phyloP scores from a whole-genome alignment of 129 eudicot genomes.

The Escallonia rubra region DNA sequence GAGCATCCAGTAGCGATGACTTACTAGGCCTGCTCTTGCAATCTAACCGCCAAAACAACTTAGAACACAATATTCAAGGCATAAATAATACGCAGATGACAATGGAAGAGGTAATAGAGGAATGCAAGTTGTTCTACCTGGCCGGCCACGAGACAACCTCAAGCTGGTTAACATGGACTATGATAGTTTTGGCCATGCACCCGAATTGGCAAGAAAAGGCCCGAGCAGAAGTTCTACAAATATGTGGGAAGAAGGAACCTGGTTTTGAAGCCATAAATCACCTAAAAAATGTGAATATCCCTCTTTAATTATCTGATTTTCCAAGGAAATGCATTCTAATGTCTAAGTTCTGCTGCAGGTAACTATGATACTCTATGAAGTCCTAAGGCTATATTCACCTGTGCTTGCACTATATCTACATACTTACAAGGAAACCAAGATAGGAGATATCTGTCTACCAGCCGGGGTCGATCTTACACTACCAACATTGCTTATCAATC shows the following conservation, averaged over 20 bases:
- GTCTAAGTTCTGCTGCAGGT: conserved; percentile 22
- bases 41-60: conserved; percentile 19
- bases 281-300: conserved; percentile 40
- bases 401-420: conserved; percentile 43
- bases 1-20: conserved; percentile 30
- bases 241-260: conserved; percentile 26
- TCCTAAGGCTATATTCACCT: conserved; percentile 64
- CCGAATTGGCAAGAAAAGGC: conserved; percentile 57
- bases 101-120: conserved; percentile 47
- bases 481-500: conserved; percentile 39
- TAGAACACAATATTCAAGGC: background rate
- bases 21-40: conserved; percentile 43
- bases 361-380: conserved; percentile 67
- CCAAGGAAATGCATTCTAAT: background rate
- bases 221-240: conserved; percentile 39
- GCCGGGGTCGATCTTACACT: conserved; percentile 39
- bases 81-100: conserved; percentile 15
- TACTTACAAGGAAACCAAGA: conserved; percentile 31
- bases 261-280: conserved; percentile 31
- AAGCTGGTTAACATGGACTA: conserved; percentile 44
- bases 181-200: conserved; percentile 41
- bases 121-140: conserved; percentile 45
- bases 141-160: conserved; percentile 60
- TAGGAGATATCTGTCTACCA: conserved; percentile 36
- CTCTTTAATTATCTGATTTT: background rate